Evolutionary conservation across 139 green algal genomes (phyloP).

Genomic region (Chlorella vulgaris): DNA sequence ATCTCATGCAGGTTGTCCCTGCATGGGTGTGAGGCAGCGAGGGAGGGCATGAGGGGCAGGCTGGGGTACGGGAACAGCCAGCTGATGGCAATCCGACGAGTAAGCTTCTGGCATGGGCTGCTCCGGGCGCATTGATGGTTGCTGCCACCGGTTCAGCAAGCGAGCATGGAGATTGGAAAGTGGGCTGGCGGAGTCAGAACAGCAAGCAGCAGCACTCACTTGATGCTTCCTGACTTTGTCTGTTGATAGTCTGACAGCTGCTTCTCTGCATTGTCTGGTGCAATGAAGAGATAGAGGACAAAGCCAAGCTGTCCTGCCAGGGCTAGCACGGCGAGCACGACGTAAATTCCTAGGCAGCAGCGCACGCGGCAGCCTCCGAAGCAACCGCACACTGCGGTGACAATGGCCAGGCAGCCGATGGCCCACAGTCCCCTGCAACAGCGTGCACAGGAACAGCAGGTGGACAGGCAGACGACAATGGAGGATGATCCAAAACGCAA

Average conservation of each 20-base stretch:
- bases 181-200: too few species aligned
- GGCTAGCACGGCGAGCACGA: constrained; percentile 23
- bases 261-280: constrained; percentile 20
- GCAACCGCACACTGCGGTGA: constrained; percentile 31
- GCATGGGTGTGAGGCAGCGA: neutral
- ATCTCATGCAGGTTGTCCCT: constrained; percentile 34
- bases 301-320: constrained; percentile 27
- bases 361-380: constrained; percentile 8
- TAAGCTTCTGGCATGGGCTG: too few species aligned
- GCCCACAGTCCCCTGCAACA: constrained; percentile 33
- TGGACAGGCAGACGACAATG: neutral
- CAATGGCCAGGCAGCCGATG: constrained; percentile 36
- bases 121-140: too few species aligned
- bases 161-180: too few species aligned
- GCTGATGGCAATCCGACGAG: neutral
- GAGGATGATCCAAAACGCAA: neutral
- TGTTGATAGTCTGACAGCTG: constrained; percentile 17
- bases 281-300: constrained; percentile 44
- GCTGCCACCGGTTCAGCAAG: too few species aligned
- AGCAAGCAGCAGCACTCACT: constrained; percentile 16
- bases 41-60: neutral
- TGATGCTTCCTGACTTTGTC: neutral
- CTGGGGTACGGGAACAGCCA: neutral
- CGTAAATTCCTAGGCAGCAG: constrained; percentile 41
- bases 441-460: neutral